phyloP scores from a whole-genome alignment of 306 rosid genomes.

The Macrotyloma uniflorum region DNA sequence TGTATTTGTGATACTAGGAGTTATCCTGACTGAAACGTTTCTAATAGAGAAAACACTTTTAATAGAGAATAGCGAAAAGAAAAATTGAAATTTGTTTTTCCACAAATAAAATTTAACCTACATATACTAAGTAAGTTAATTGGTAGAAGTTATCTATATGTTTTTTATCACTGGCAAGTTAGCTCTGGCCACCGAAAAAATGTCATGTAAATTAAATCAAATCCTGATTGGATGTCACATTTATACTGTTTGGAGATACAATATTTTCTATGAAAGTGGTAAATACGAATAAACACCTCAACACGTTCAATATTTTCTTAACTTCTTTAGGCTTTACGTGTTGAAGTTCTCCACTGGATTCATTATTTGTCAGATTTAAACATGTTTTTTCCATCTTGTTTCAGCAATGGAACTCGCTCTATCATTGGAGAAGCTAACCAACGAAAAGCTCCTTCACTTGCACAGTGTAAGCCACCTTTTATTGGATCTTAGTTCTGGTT shows the following conservation, averaged over 20 bases:
- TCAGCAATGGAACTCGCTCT: conserved; percentile 95
- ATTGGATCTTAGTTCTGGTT: conserved; percentile 10
- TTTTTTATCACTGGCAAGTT: too few species aligned
- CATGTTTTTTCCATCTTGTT: neutral
- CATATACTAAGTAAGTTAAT: too few species aligned
- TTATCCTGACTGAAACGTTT: neutral
- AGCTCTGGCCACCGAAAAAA: too few species aligned
- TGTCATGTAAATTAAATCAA: too few species aligned
- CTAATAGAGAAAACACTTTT: too few species aligned
- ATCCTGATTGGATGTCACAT: neutral
- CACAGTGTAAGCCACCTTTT: conserved; percentile 56
- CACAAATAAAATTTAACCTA: too few species aligned
- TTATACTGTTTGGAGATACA: neutral
- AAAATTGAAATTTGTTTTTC: too few species aligned
- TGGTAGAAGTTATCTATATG: too few species aligned
- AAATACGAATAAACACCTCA: neutral
- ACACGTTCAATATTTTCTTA: neutral
- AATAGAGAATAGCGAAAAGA: too few species aligned
- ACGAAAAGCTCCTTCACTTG: conserved; percentile 80
- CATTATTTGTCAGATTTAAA: neutral
- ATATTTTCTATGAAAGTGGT: neutral
- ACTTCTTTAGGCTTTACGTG: neutral
- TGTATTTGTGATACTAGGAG: neutral
- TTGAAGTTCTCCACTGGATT: conserved; percentile 6
- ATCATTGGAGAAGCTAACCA: conserved; percentile 86